Evolutionary conservation across 2,329 filamentous ascomycete species (phyloP).

Genomic region (Colletotrichum gigasporum): DNA sequence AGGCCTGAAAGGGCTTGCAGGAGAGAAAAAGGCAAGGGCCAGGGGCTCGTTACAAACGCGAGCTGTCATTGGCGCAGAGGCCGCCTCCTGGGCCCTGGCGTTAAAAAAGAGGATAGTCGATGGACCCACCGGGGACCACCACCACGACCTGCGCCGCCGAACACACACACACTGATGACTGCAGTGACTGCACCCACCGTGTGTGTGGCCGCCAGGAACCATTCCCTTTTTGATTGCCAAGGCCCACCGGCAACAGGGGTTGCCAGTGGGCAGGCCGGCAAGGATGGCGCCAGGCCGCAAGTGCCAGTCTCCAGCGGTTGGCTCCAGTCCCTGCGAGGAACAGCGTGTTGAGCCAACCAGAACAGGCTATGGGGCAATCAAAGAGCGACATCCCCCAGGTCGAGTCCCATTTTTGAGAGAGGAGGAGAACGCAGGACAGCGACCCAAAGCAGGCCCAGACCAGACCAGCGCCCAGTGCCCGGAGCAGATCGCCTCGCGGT

Average conservation of each 20-base stretch:
- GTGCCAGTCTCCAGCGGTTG: conserved; percentile 21
- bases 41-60: neutral
- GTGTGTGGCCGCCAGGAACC: conserved; percentile 15
- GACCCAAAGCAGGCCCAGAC: neutral
- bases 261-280: conserved; percentile 13
- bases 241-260: conserved; percentile 8
- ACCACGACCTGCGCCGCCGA: too few relatives aligned
- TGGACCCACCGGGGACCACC: too few relatives aligned
- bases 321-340: conserved; percentile 15
- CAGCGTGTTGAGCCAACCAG: conserved; percentile 9
- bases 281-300: conserved; percentile 23
- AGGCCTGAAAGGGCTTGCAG: neutral
- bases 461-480: neutral
- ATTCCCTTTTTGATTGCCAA: conserved; percentile 14
- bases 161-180: too few relatives aligned
- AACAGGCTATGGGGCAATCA: conserved; percentile 25
- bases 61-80: conserved; percentile 25
- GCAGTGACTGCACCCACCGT: too few relatives aligned
- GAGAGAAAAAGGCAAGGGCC: neutral
- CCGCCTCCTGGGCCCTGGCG: conserved; percentile 1
- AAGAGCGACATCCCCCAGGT: conserved; percentile 31
- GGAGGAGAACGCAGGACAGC: neutral
- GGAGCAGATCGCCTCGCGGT: conserved; percentile 4
- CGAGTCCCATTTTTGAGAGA: neutral
- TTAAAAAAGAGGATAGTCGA: neutral